These are phyloP conservation scores for Torulaspora pretoriensis DNA, from an alignment of 1,139 yeast species.

Conservation along the genomic window DNA sequence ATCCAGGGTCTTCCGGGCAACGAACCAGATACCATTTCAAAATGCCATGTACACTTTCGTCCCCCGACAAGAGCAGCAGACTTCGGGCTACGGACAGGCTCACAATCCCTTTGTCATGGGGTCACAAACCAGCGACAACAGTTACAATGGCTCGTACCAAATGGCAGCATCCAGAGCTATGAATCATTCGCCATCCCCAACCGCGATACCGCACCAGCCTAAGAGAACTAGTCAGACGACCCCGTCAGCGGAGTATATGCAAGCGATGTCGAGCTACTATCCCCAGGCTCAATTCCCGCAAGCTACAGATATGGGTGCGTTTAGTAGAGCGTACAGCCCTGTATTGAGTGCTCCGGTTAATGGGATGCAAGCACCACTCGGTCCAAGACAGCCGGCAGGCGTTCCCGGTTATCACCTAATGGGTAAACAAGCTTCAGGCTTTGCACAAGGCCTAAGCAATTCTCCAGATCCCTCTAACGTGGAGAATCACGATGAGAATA, in stretches of 20 bases:
- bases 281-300: neutral
- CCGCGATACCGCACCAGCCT: conserved; percentile 5
- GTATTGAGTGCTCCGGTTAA: neutral
- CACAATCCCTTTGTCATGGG: conserved; percentile 9
- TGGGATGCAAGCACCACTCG: neutral
- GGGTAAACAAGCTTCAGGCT: neutral
- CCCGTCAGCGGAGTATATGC: neutral
- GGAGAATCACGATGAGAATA: conserved; percentile 2
- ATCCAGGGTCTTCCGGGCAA: conserved; percentile 1
- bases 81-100: conserved; percentile 11
- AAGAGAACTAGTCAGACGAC: neutral
- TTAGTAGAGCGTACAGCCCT: neutral
- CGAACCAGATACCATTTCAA: conserved; percentile 7
- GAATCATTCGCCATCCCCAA: neutral
- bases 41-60: conserved; percentile 12
- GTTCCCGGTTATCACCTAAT: neutral
- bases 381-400: neutral
- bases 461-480: conserved; percentile 1
- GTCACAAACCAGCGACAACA: conserved; percentile 34
- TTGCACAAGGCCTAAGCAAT: neutral
- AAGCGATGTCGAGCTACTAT: neutral
- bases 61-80: conserved; percentile 10
- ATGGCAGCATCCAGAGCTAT: conserved; percentile 1
- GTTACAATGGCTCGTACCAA: conserved; percentile 24
- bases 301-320: neutral